Conservation (phyloP, 2,329 filamentous ascomycete species). For the Aspergillus flavus region DNA sequence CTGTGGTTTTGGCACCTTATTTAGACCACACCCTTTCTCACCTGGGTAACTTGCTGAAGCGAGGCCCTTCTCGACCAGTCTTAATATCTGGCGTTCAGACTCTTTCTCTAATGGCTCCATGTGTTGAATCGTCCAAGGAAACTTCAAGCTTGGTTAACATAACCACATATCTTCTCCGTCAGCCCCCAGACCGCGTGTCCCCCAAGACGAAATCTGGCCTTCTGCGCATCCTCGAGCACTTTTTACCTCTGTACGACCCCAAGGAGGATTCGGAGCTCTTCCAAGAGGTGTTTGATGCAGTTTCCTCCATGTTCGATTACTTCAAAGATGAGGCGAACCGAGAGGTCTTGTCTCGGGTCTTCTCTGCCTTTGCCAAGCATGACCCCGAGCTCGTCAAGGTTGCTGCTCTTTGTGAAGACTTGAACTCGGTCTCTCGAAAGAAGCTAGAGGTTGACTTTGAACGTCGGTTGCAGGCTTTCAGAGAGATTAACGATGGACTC, state of each 20-base stretch:
- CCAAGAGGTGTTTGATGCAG: conserved; percentile 68
- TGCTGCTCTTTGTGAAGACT: conserved; percentile 70
- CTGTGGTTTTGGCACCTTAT: conserved; percentile 53
- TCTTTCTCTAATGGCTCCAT: conserved; percentile 72
- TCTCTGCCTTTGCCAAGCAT: conserved; percentile 69
- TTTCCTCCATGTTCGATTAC: conserved; percentile 84
- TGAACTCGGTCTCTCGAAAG: conserved; percentile 76
- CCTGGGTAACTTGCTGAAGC: conserved; percentile 57
- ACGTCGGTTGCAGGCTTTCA: conserved; percentile 75
- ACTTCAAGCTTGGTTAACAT: conserved; percentile 78
- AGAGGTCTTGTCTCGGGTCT: conserved; percentile 70
- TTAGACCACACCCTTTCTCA: conserved; percentile 66
- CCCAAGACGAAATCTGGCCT: conserved; percentile 81
- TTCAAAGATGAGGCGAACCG: conserved; percentile 82
- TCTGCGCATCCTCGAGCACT: conserved; percentile 77
- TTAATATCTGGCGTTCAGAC: conserved; percentile 78
- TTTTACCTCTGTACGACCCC: conserved; percentile 68
- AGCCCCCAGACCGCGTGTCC: conserved; percentile 80
- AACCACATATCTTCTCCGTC: conserved; percentile 76
- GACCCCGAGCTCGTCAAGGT: conserved; percentile 64
- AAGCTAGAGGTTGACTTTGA: conserved; percentile 87
- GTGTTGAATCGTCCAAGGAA: conserved; percentile 65
- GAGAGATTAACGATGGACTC: conserved; percentile 66
- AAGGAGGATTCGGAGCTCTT: conserved; percentile 61
- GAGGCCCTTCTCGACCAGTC: conserved; percentile 69